Evolutionary conservation across 2,329 filamentous ascomycete genomes (phyloP).

Genomic region (Diaporthe caulivora): DNA sequence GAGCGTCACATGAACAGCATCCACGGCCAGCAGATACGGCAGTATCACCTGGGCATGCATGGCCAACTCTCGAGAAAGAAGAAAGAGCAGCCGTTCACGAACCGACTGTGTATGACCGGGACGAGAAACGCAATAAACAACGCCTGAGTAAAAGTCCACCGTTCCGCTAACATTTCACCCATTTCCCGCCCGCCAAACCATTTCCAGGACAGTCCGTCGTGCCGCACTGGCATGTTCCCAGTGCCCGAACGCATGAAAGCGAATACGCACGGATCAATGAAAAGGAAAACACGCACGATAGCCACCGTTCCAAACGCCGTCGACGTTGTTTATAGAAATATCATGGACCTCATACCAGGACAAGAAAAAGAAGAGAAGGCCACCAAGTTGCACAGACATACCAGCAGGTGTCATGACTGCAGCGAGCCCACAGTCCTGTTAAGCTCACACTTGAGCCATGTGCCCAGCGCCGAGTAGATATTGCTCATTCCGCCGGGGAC

Average conservation of each 20-base stretch:
- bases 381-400: neutral
- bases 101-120: no score
- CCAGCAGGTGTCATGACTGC: constrained; percentile 18
- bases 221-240: neutral
- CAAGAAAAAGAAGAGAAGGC: neutral
- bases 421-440: constrained; percentile 36
- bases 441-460: constrained; percentile 38
- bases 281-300: neutral
- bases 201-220: neutral
- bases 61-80: neutral
- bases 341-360: neutral
- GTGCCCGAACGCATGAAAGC: neutral
- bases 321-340: neutral
- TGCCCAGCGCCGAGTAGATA: constrained; percentile 38
- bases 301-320: neutral
- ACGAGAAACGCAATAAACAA: neutral
- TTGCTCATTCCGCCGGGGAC: constrained; percentile 33
- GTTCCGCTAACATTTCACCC: neutral
- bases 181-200: neutral
- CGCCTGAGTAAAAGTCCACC: neutral
- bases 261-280: no score
- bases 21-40: neutral
- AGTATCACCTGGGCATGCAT: neutral
- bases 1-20: neutral
- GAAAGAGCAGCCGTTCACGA: neutral